A percentile compares a stretch with the other conserved stretches of the same genome.
phyloP scores from a whole-genome alignment of 2,329 filamentous ascomycete genomes.

The Ophiobolus disseminans region DNA sequence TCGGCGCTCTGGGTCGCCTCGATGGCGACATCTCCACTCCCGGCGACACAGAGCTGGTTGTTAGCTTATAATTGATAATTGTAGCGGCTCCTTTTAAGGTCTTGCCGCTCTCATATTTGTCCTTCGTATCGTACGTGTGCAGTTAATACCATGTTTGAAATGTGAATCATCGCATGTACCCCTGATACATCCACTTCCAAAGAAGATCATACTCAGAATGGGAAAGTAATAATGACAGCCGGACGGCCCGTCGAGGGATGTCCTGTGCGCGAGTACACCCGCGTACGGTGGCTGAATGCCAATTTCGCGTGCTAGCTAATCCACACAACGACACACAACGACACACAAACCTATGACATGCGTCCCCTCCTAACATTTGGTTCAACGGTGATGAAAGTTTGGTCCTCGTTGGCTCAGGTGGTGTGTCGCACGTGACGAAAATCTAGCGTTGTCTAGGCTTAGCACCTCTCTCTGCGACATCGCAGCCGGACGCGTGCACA shows the following conservation, averaged over 20 bases:
- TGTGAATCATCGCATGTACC: background rate
- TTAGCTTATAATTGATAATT: constrained; percentile 28
- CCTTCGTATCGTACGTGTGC: background rate
- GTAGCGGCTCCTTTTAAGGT: constrained; percentile 1
- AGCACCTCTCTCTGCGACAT: background rate
- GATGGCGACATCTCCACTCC: constrained; percentile 16
- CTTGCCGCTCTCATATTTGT: background rate
- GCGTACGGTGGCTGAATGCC: constrained; percentile 5
- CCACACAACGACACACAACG: constrained; percentile 4
- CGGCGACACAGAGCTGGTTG: constrained; percentile 6
- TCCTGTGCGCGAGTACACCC: constrained; percentile 6
- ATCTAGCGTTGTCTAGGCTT: background rate
- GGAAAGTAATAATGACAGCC: constrained; percentile 8
- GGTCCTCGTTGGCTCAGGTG: background rate
- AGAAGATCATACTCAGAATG: too few species aligned
- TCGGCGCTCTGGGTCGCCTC: constrained; percentile 21
- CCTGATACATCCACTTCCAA: too few species aligned
- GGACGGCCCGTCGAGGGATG: constrained; percentile 11
- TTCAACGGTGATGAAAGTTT: background rate
- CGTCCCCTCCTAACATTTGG: background rate
- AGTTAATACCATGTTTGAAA: background rate
- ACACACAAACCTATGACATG: constrained; percentile 1
- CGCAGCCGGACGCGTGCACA: too few species aligned
- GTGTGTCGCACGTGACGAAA: background rate
- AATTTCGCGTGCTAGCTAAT: constrained; percentile 8